Percentiles rank a stretch among this genome's conserved stretches.
Evolutionary conservation across 805 yeast species (phyloP).

Genomic region (Torulaspora delbrueckii): DNA sequence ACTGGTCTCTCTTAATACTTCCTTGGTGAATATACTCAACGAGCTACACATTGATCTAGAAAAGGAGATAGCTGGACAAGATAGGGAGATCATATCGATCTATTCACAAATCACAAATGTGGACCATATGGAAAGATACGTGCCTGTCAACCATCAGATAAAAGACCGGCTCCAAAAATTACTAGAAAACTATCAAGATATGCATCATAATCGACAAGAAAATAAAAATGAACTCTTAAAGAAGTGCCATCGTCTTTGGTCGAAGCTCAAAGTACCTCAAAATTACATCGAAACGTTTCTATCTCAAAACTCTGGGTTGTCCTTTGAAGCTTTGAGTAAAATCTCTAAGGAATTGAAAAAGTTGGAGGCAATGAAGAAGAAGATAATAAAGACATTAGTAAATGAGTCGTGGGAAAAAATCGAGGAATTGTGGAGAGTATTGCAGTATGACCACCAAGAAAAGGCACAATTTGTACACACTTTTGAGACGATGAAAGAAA

Average conservation of each 20-base stretch:
- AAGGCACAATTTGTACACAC: constrained; percentile 43
- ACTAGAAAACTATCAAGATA: constrained; percentile 14
- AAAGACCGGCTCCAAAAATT: constrained; percentile 16
- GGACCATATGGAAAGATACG: neutral
- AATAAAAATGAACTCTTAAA: constrained; percentile 28
- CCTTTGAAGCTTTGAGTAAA: constrained; percentile 43
- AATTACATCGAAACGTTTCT: constrained; percentile 41
- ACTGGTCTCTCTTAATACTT: constrained; percentile 10
- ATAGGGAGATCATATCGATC: neutral
- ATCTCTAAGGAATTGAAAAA: constrained; percentile 54
- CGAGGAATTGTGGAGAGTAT: constrained; percentile 53
- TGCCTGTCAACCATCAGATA: constrained; percentile 9
- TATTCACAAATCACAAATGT: constrained; percentile 2
- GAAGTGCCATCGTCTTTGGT: constrained; percentile 52
- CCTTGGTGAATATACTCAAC: constrained; percentile 17
- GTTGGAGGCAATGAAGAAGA: constrained; percentile 54
- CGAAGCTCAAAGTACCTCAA: constrained; percentile 47
- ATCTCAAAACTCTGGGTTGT: constrained; percentile 42
- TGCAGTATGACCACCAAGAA: constrained; percentile 55
- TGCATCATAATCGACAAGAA: constrained; percentile 38
- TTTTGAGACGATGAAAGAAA: constrained; percentile 13
- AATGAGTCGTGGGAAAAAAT: constrained; percentile 56
- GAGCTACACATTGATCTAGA: constrained; percentile 20
- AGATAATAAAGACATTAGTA: constrained; percentile 64
- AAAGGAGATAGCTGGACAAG: constrained; percentile 12